A percentile compares a stretch with the other conserved stretches of the same genome.
phyloP scores from a whole-genome alignment of 2,329 filamentous ascomycete genomes.

The Verticillium isaacii region DNA sequence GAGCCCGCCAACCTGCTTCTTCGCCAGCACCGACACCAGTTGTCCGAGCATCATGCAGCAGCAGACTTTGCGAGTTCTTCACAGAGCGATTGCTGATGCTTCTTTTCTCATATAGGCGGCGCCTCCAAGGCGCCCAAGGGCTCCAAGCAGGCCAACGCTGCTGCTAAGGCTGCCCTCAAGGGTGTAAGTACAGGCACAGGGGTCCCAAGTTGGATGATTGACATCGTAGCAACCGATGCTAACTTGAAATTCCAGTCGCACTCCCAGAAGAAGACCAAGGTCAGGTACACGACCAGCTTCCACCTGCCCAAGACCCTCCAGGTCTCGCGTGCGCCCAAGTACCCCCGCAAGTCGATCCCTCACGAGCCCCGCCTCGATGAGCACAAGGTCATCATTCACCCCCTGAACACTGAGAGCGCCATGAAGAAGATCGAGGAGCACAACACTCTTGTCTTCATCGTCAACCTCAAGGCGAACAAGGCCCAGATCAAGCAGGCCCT shows the following conservation, averaged over 20 bases:
- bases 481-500: slow-evolving; percentile 96
- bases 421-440: slow-evolving; percentile 99
- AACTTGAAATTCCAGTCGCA: slow-evolving; percentile 32
- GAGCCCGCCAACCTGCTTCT: slow-evolving; percentile 3
- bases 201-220: neutral
- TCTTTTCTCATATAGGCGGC: slow-evolving; percentile 48
- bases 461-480: slow-evolving; percentile 98
- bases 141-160: slow-evolving; percentile 84
- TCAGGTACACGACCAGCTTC: slow-evolving; percentile 90
- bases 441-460: slow-evolving; percentile 98
- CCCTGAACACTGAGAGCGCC: slow-evolving; percentile 98
- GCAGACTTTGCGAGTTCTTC: slow-evolving; percentile 73
- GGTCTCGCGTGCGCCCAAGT: slow-evolving; percentile 88
- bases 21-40: slow-evolving; percentile 5
- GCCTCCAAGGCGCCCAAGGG: slow-evolving; percentile 52
- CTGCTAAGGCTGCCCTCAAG: slow-evolving; percentile 93
- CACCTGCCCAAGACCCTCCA: slow-evolving; percentile 95
- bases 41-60: slow-evolving; percentile 57
- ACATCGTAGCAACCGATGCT: neutral
- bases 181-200: slow-evolving; percentile 63
- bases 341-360: slow-evolving; percentile 92
- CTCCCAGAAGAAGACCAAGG: slow-evolving; percentile 84
- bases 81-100: slow-evolving; percentile 70
- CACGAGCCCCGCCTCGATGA: slow-evolving; percentile 89
- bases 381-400: slow-evolving; percentile 97